Conservation (phyloP, 768 basidiomycete species). For the Gyrodon lividus region DNA sequence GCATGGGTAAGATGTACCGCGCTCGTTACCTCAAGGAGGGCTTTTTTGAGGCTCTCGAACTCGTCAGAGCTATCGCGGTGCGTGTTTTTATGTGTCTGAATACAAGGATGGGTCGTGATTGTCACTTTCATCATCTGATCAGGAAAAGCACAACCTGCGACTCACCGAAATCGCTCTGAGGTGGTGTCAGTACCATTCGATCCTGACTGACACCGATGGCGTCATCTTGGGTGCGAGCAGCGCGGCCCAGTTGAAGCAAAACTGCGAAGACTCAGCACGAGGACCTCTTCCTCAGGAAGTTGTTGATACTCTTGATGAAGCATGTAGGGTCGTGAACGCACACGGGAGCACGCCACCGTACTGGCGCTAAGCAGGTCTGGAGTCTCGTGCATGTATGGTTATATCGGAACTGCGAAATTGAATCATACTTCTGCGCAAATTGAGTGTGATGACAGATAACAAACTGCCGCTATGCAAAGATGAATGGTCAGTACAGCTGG, state of each 20-base stretch:
- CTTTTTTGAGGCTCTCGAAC: conserved; percentile 43
- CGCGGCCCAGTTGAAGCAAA: conserved; percentile 42
- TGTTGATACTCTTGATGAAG: conserved; percentile 49
- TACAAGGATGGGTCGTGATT: not conserved
- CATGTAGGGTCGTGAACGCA: conserved; percentile 39
- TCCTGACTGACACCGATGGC: conserved; percentile 42
- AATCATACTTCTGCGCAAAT: not conserved
- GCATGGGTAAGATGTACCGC: conserved; percentile 45
- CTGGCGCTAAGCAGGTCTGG: conserved; percentile 30
- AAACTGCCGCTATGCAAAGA: no score
- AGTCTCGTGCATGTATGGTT: not conserved
- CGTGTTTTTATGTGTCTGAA: conserved; percentile 9
- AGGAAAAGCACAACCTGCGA: conserved; percentile 47
- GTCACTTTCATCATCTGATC: not conserved
- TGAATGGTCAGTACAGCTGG: no score
- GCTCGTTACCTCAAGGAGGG: conserved; percentile 43
- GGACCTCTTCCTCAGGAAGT: conserved; percentile 55
- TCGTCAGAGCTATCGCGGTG: conserved; percentile 42
- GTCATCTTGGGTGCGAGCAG: conserved; percentile 50
- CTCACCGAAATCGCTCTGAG: conserved; percentile 56
- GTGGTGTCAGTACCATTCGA: conserved; percentile 62
- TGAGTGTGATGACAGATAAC: not conserved
- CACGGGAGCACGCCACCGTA: conserved; percentile 35
- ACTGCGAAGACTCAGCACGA: conserved; percentile 47
- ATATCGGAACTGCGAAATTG: not conserved